Conservation (phyloP, 1,284 basidiomycete genomes). For the Marasmius sp. region DNA sequence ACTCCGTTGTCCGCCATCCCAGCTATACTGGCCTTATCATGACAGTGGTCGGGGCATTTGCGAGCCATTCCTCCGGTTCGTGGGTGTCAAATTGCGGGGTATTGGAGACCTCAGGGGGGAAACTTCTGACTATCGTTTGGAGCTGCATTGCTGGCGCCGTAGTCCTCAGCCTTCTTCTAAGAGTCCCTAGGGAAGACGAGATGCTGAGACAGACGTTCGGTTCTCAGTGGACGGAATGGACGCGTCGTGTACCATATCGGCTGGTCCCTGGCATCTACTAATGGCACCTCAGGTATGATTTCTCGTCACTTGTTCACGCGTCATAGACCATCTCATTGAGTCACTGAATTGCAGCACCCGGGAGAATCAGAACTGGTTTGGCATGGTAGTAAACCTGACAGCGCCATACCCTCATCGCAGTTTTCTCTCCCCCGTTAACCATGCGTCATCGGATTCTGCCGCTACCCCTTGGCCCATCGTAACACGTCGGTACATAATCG, state of each 20-base stretch:
- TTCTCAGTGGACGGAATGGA: slow-evolving; percentile 40
- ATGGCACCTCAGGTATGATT: too few species aligned
- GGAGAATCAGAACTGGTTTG: too few species aligned
- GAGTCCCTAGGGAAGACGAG: slow-evolving; percentile 36
- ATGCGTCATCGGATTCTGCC: too few species aligned
- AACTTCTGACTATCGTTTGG: slow-evolving; percentile 23
- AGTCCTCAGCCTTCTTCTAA: slow-evolving; percentile 25
- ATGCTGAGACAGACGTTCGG: slow-evolving; percentile 37
- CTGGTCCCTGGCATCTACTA: slow-evolving; percentile 40
- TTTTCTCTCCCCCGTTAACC: too few species aligned
- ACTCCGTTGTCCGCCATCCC: slow-evolving; percentile 37
- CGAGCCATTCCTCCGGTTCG: slow-evolving; percentile 28
- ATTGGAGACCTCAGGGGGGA: slow-evolving; percentile 22
- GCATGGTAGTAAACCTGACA: too few species aligned
- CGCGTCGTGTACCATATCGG: slow-evolving; percentile 33
- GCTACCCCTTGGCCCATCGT: too few species aligned
- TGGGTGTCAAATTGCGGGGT: slow-evolving; percentile 35
- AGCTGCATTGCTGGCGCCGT: slow-evolving; percentile 23
- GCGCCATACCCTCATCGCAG: too few species aligned
- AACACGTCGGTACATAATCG: too few species aligned
- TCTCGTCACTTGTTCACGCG: too few species aligned
- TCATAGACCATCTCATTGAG: too few species aligned
- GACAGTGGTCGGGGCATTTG: slow-evolving; percentile 27
- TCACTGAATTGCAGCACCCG: too few species aligned
- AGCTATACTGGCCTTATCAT: slow-evolving; percentile 35